phyloP scores from a whole-genome alignment of 1,284 basidiomycete species.

The Bjerkandera adusta region DNA sequence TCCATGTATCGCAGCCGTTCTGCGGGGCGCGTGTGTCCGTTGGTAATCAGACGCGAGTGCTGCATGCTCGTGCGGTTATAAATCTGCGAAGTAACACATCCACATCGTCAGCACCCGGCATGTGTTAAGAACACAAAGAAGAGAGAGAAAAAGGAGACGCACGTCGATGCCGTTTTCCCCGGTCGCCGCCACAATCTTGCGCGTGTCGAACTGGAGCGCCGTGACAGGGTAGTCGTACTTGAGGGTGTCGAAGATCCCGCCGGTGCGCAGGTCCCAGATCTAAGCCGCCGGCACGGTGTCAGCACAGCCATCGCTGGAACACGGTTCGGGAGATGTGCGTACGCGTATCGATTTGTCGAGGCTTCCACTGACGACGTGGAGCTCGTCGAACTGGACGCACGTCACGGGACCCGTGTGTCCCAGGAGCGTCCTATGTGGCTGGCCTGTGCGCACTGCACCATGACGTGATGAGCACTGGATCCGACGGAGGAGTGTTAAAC shows the following conservation, averaged over 20 bases:
- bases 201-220: conserved; percentile 90
- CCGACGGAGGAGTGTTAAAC: conserved; percentile 6
- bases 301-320: neutral
- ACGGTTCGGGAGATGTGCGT: conserved; percentile 25
- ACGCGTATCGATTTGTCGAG: conserved; percentile 93
- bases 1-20: conserved; percentile 95
- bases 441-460: conserved; percentile 89
- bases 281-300: conserved; percentile 28
- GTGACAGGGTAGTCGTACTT: conserved; percentile 92
- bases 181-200: conserved; percentile 92
- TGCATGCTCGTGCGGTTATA: conserved; percentile 96
- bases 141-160: conserved; percentile 15
- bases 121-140: neutral
- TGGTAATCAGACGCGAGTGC: conserved; percentile 80
- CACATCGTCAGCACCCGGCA: neutral
- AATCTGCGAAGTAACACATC: conserved; percentile 48
- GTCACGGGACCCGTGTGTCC: conserved; percentile 96
- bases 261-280: conserved; percentile 97
- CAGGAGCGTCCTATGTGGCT: conserved; percentile 89
- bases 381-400: conserved; percentile 95
- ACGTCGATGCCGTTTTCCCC: conserved; percentile 95
- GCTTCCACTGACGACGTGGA: conserved; percentile 89
- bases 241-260: conserved; percentile 85
- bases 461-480: conserved; percentile 2
- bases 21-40: conserved; percentile 91